Evolutionary conservation across 176 grass and related monocot species (phyloP), one percentile per base, ranked within the genome.

Genomic region (Luzula sylvatica): DNA sequence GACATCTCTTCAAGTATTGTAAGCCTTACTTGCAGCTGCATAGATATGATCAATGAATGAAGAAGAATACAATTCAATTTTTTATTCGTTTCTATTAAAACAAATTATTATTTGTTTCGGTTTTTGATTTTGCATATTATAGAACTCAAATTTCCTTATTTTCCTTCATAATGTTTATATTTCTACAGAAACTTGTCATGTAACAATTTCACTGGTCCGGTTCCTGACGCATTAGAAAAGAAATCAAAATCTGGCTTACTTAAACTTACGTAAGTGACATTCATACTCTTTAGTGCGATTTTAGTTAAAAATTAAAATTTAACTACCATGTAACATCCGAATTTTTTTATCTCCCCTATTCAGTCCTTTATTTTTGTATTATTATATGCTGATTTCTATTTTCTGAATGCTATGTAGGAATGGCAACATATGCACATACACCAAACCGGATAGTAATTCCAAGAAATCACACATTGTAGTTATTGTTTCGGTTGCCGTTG

Each of bases 1-100:
- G 55, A 4, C 55, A 40, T 59, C 55, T 7, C 55, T 59, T 12
- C 30, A 41, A 59, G 20, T 39, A 30, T n/a, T n/a, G n/a, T n/a
- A n/a, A n/a, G n/a, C n/a, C n/a, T n/a, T n/a, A n/a, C n/a, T n/a
- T n/a, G n/a, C n/a, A n/a, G n/a, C n/a, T n/a, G n/a, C n/a, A n/a
- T n/a, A n/a, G n/a, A n/a, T n/a, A n/a, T n/a, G n/a, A n/a, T n/a
- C n/a, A n/a, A n/a, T n/a, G n/a, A n/a, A n/a, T n/a, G n/a, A n/a
- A n/a, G n/a, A n/a, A n/a, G n/a, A n/a, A n/a, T n/a, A n/a, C n/a
- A n/a, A n/a, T n/a, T n/a, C n/a, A n/a, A n/a, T n/a, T n/a, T n/a
- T n/a, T n/a, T n/a, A n/a, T n/a, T n/a, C n/a, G n/a, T n/a, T n/a
- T n/a, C n/a, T n/a, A n/a, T n/a, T n/a, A n/a, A n/a, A n/a, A n/a